Conservation (phyloP, 441 rosid species). For the Lepidium campestre region DNA sequence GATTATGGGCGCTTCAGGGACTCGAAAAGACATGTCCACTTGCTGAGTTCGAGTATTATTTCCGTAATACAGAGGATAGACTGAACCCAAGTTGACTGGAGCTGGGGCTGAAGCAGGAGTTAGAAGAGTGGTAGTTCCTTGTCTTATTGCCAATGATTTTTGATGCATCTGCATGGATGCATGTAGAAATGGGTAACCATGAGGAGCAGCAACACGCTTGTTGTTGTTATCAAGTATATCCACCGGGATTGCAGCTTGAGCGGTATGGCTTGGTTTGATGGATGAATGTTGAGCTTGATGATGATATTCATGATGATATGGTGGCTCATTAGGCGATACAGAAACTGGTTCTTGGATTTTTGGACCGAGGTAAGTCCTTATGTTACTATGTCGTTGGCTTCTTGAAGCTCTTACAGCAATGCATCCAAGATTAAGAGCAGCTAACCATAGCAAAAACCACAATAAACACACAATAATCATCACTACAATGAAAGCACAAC, state of each 20-base stretch:
- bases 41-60: constrained; percentile 21
- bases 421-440: constrained; percentile 95
- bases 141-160: constrained; percentile 30
- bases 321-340: constrained; percentile 28
- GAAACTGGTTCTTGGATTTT: constrained; percentile 51
- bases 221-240: constrained; percentile 23
- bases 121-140: constrained; percentile 26
- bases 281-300: constrained; percentile 21
- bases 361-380: constrained; percentile 72
- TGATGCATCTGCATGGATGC: constrained; percentile 27
- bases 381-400: constrained; percentile 83
- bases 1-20: constrained; percentile 22
- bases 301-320: constrained; percentile 20
- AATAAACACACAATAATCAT: neutral
- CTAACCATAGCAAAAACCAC: constrained; percentile 36
- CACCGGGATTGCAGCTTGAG: neutral
- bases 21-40: constrained; percentile 17
- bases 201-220: constrained; percentile 26
- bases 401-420: constrained; percentile 89
- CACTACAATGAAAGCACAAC: neutral
- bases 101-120: constrained; percentile 6
- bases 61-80: constrained; percentile 44
- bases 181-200: constrained; percentile 35
- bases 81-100: constrained; percentile 25
- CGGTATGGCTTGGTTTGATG: neutral